Evolutionary conservation across 352 stramenopile species (phyloP).

Genomic region (Globisporangium rhizosaccharum): DNA sequence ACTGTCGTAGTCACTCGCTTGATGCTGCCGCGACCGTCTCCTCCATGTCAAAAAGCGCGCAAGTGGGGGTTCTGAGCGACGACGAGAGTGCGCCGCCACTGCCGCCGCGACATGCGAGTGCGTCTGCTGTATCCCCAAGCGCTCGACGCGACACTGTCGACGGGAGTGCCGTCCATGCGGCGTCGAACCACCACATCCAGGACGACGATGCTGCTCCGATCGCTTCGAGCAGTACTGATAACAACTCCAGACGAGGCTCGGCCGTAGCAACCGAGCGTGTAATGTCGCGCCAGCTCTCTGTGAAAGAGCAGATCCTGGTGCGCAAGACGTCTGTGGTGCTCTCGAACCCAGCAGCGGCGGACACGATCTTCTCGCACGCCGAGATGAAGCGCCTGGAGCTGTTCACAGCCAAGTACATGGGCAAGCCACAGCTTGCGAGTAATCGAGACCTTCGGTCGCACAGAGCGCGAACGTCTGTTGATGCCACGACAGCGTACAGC

Average conservation of each 20-base stretch:
- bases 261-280: background rate
- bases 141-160: background rate
- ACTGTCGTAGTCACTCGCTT: background rate
- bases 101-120: background rate
- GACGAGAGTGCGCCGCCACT: background rate
- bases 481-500: slow-evolving; percentile 11
- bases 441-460: slow-evolving; percentile 8
- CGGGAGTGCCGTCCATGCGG: background rate
- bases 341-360: slow-evolving; percentile 26
- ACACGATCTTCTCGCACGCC: slow-evolving; percentile 33
- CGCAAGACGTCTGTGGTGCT: slow-evolving; percentile 50
- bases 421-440: slow-evolving; percentile 13
- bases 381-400: slow-evolving; percentile 36
- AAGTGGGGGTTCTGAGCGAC: slow-evolving; percentile 7
- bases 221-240: no score
- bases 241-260: background rate
- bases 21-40: background rate
- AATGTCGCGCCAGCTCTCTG: slow-evolving; percentile 19
- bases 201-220: background rate
- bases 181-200: background rate
- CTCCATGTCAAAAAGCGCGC: slow-evolving; percentile 9
- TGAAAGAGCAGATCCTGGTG: slow-evolving; percentile 36
- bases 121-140: background rate
- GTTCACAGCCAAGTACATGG: slow-evolving; percentile 36
- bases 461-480: slow-evolving; percentile 4